Conservation (phyloP, 352 stramenopile genomes). For the Phytophthora chlamydospora region DNA sequence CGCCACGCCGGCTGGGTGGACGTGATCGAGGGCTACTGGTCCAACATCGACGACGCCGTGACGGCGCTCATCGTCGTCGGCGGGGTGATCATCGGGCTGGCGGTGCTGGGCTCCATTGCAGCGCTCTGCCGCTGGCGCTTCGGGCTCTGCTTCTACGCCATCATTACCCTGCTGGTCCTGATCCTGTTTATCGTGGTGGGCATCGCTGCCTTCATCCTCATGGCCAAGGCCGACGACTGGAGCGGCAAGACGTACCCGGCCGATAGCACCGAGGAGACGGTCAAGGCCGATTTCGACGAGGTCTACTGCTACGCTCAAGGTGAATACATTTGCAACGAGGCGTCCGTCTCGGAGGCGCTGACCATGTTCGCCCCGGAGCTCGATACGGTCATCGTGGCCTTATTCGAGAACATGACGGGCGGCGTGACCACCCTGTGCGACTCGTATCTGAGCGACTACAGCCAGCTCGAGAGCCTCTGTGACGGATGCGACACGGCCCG, state of each 20-base stretch:
- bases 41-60: conserved; percentile 47
- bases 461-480: conserved; percentile 52
- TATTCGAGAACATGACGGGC: conserved; percentile 46
- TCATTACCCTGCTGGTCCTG: conserved; percentile 57
- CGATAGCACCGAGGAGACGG: conserved; percentile 44
- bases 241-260: conserved; percentile 49
- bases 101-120: conserved; percentile 59
- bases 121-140: conserved; percentile 60
- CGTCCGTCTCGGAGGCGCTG: conserved; percentile 48
- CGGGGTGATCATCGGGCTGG: conserved; percentile 58
- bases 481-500: conserved; percentile 56
- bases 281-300: conserved; percentile 67
- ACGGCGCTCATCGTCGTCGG: conserved; percentile 58
- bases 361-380: conserved; percentile 52
- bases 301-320: conserved; percentile 80
- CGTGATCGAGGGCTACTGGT: conserved; percentile 59
- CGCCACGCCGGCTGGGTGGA: conserved; percentile 58
- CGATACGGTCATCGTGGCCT: conserved; percentile 28
- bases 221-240: conserved; percentile 56
- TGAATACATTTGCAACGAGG: conserved; percentile 70
- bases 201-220: conserved; percentile 52
- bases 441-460: conserved; percentile 39
- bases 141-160: conserved; percentile 62
- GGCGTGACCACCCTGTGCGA: conserved; percentile 69
- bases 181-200: conserved; percentile 57